Conservation (phyloP, 495 filamentous ascomycete species). For the Amorphotheca resinae region DNA sequence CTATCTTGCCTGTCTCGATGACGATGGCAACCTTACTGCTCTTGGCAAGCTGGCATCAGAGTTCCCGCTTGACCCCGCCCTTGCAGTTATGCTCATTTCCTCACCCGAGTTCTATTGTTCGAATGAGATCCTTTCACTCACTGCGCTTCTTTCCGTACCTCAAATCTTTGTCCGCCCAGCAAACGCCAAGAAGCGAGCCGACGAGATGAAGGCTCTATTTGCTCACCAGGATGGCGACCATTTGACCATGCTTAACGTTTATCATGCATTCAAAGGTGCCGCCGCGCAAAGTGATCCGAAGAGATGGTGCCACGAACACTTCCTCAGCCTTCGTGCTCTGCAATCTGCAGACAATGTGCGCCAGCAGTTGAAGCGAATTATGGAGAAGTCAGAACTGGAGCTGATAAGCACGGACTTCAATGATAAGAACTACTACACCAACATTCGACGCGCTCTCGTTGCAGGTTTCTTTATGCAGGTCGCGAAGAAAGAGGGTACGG, state of each 20-base stretch:
- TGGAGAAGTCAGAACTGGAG: constrained; percentile 81
- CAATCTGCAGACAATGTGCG: constrained; percentile 91
- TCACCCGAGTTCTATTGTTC: constrained; percentile 98
- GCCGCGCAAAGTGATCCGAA: constrained; percentile 62
- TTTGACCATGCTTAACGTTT: constrained; percentile 91
- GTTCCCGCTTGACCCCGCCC: constrained; percentile 87
- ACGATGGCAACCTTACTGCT: constrained; percentile 80
- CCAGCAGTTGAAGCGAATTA: constrained; percentile 80
- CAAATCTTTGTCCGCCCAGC: constrained; percentile 88
- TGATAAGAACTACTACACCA: constrained; percentile 95
- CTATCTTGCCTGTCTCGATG: constrained; percentile 91
- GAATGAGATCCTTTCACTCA: constrained; percentile 94
- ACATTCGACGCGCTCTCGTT: constrained; percentile 88
- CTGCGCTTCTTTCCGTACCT: constrained; percentile 84
- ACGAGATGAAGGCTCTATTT: constrained; percentile 94
- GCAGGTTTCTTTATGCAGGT: constrained; percentile 99
- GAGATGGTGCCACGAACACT: constrained; percentile 96
- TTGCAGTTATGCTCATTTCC: constrained; percentile 96
- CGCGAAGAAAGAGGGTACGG: constrained; percentile 68
- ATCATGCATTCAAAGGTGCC: constrained; percentile 84
- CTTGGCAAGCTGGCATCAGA: constrained; percentile 84
- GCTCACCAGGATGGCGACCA: constrained; percentile 91
- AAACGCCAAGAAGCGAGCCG: constrained; percentile 74
- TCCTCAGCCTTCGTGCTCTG: constrained; percentile 79
- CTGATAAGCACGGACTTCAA: constrained; percentile 81